Evolutionary conservation across 441 rosid genomes (phyloP).

Genomic region (Arabidopsis lyrata): DNA sequence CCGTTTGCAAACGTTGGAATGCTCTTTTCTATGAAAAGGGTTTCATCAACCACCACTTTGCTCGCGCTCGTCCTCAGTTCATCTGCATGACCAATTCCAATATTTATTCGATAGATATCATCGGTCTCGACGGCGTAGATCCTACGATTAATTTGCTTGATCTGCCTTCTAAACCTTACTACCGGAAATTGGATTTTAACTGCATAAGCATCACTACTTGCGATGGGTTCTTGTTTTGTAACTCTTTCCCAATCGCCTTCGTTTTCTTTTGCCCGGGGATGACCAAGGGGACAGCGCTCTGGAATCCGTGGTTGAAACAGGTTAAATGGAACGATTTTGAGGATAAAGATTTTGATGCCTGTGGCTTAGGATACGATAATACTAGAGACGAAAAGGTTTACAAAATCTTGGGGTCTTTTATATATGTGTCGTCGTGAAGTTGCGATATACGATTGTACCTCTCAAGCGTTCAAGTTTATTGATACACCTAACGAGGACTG

Average conservation of each 20-base stretch:
- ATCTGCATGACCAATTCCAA: not conserved
- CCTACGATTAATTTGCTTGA: not conserved
- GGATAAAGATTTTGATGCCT: fast-evolving
- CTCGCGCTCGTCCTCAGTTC: not conserved
- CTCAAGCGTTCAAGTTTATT: not conserved
- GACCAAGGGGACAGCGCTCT: not conserved
- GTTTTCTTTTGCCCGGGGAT: too few relatives aligned
- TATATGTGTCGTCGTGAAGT: not conserved
- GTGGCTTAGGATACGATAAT: conserved; percentile 4
- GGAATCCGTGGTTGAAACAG: conserved; percentile 6
- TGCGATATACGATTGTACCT: not conserved
- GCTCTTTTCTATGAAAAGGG: too few relatives aligned
- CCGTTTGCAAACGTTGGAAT: too few relatives aligned
- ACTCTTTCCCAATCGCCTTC: too few relatives aligned
- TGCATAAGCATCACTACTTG: not conserved
- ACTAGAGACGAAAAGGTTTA: conserved; percentile 3
- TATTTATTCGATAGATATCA: conserved; percentile 1
- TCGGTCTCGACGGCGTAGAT: not conserved
- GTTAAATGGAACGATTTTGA: not conserved
- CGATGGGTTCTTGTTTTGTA: not conserved
- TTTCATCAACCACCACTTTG: too few relatives aligned
- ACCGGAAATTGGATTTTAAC: not conserved
- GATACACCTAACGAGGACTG: not conserved
- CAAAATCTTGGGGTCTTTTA: conserved; percentile 1
- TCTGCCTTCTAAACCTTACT: not conserved